phyloP scores from a whole-genome alignment of 2,329 filamentous ascomycete genomes.

The Claviceps cyperi region DNA sequence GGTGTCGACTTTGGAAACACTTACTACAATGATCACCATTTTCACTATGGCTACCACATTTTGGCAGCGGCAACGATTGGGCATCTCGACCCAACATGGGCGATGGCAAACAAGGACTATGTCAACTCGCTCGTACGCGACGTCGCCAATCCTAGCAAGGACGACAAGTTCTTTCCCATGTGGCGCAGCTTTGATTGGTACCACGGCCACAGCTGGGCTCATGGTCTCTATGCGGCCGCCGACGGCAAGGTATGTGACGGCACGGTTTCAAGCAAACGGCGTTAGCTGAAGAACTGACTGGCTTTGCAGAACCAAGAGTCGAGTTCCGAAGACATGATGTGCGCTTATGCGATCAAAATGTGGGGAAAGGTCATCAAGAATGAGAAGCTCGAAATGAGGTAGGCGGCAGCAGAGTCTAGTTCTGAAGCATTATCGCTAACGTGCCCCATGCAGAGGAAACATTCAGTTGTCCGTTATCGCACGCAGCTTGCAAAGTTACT shows the following conservation, averaged over 20 bases:
- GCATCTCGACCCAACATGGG: constrained; percentile 62
- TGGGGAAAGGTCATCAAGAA: constrained; percentile 77
- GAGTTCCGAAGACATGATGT: constrained; percentile 80
- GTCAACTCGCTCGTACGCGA: constrained; percentile 79
- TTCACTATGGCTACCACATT: constrained; percentile 80
- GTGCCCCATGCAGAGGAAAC: constrained; percentile 42
- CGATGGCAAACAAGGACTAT: constrained; percentile 57
- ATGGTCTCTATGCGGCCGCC: constrained; percentile 53
- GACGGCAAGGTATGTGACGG: constrained; percentile 50
- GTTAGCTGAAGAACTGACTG: background rate
- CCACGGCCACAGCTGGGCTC: constrained; percentile 88
- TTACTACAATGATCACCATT: constrained; percentile 64
- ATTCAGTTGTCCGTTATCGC: constrained; percentile 70
- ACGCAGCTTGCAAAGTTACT: constrained; percentile 64
- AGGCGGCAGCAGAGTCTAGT: constrained; percentile 8
- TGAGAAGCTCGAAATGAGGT: constrained; percentile 61
- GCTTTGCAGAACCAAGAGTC: constrained; percentile 55
- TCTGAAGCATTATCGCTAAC: background rate
- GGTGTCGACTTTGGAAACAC: constrained; percentile 82
- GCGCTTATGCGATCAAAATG: constrained; percentile 79
- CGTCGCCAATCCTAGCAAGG: constrained; percentile 55
- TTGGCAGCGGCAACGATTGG: constrained; percentile 74
- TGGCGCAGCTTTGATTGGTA: constrained; percentile 86
- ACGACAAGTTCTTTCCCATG: constrained; percentile 66
- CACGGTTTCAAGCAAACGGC: too few species aligned